Base-by-base conservation (phyloP, 495 filamentous ascomycete genomes). In the Penicillium verhagenii region DNA sequence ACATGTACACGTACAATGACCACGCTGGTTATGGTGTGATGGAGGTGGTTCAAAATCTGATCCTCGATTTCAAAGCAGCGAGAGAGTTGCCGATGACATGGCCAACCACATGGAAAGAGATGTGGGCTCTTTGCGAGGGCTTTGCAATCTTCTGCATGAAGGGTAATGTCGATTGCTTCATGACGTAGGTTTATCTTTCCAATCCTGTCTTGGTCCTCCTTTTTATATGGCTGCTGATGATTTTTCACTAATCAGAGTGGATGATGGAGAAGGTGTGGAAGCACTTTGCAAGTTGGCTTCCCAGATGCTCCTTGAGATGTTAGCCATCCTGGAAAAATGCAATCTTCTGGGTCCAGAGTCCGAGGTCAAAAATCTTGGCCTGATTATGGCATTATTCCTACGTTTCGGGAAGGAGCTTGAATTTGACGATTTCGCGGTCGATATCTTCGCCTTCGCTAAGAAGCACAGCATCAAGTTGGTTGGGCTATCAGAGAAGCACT, bases 1-100 rank as follows among this genome's bases (percentile, higher is more conserved):
- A 50, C 26, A 73, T 79, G 71, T 64, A 75, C 47, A 68, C 67
- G 39, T 74, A 67, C 53, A 75, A 73, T 43, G 71, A 80, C 39
- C 68, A 49, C 24, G 53, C 49, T 25, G 70, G 68, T 0, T 75
- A 69, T 39, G 78, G 74, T 6, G 50, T 70, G 3, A 24, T 64
- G 33, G 76, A 81, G 53, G 49, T 72, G 7, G 52, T 76, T 11
- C 65, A 73, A 47, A 80, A 80, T 53, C 33, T 63, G 47, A 37
- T 79, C 0, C 44, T 72, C 11, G 75, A 73, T 48, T 77, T 73
- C 50, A 50, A 66, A 16, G 64, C 69, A 40, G 66, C 60, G 9
- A 31, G 58, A 16, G 64, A 60, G n/a, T n/a, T n/a, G n/a, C n/a
- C n/a, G n/a, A n/a, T n/a, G n/a, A n/a, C n/a, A n/a, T n/a, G n/a